phyloP scores from a whole-genome alignment of 331 rosid genomes.

The Stylosanthes scabra region DNA sequence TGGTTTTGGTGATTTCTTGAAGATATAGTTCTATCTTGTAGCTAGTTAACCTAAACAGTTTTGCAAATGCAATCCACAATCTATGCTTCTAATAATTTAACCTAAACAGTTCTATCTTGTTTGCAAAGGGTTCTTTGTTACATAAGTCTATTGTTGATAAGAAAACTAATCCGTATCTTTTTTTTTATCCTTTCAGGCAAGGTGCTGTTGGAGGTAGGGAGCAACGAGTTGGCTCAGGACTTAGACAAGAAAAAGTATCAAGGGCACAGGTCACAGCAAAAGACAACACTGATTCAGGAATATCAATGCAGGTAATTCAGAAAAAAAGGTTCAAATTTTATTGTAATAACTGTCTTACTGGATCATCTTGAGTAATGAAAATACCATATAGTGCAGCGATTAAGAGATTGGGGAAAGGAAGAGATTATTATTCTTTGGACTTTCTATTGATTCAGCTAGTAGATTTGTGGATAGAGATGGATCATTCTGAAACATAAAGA shows the following conservation, averaged over 20 bases:
- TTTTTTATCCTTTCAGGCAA: constrained; percentile 49
- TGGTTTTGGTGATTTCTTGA: neutral
- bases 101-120: too few species aligned
- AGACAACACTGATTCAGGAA: constrained; percentile 42
- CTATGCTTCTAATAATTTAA: constrained; percentile 18
- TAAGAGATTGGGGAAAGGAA: neutral
- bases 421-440: neutral
- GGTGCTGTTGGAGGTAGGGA: constrained; percentile 50
- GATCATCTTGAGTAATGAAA: neutral
- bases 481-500: constrained; percentile 1
- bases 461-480: neutral
- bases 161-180: constrained; percentile 18
- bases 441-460: constrained; percentile 3
- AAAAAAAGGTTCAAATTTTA: constrained; percentile 8
- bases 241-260: constrained; percentile 58
- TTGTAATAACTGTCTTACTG: constrained; percentile 18
- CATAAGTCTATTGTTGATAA: constrained; percentile 15
- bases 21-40: constrained; percentile 5
- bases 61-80: neutral
- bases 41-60: constrained; percentile 3
- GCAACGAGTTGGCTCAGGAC: constrained; percentile 47
- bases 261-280: constrained; percentile 41
- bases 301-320: constrained; percentile 58
- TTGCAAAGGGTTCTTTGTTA: neutral
- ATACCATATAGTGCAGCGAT: neutral